Evolutionary conservation across 2,329 filamentous ascomycete species (phyloP).

Genomic region (Cladosporium halotolerans): DNA sequence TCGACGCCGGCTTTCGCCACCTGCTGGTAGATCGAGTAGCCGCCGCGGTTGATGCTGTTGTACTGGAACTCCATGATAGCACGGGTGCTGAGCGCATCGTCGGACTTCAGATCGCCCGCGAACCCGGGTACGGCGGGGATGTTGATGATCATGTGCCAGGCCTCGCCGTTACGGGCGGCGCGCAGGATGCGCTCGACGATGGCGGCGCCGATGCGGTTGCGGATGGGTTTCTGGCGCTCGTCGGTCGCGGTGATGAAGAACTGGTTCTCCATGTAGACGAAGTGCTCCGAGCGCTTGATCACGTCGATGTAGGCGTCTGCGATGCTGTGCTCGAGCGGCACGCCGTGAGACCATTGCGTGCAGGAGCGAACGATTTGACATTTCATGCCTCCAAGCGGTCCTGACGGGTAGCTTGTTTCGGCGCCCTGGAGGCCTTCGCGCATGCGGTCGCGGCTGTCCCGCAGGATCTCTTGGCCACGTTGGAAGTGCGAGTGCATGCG

Average conservation of each 20-base stretch:
- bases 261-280: slow-evolving; percentile 98
- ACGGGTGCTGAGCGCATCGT: slow-evolving; percentile 67
- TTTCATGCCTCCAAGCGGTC: slow-evolving; percentile 62
- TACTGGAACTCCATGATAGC: slow-evolving; percentile 90
- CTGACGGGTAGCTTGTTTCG: slow-evolving; percentile 23
- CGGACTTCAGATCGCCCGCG: slow-evolving; percentile 68
- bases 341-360: slow-evolving; percentile 53
- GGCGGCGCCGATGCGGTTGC: slow-evolving; percentile 70
- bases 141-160: slow-evolving; percentile 68
- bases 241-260: slow-evolving; percentile 83
- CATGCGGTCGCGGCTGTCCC: slow-evolving; percentile 20
- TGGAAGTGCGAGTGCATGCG: slow-evolving; percentile 26
- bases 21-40: slow-evolving; percentile 69
- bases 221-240: slow-evolving; percentile 63
- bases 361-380: slow-evolving; percentile 68
- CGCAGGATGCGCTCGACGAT: slow-evolving; percentile 72
- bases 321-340: slow-evolving; percentile 68
- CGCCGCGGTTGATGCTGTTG: slow-evolving; percentile 69
- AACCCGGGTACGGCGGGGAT: slow-evolving; percentile 80
- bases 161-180: slow-evolving; percentile 58
- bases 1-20: slow-evolving; percentile 61
- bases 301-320: slow-evolving; percentile 92
- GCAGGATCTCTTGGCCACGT: slow-evolving; percentile 18
- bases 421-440: slow-evolving; percentile 15
- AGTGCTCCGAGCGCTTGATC: slow-evolving; percentile 92